phyloP scores from a whole-genome alignment of 805 yeast genomes.

The Yamadazyma sp. region DNA sequence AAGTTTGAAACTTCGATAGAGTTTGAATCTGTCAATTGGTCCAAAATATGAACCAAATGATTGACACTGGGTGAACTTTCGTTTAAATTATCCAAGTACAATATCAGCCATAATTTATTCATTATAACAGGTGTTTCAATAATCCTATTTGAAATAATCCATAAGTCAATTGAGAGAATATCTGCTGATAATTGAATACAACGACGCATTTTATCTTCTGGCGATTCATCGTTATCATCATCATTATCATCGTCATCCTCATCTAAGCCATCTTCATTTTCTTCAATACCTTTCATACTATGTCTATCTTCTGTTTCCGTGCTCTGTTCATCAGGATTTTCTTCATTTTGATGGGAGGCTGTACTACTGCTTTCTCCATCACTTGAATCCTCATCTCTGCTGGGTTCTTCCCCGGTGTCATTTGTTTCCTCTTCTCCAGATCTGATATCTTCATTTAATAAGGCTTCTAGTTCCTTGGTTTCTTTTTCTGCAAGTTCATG shows the following conservation, averaged over 20 bases:
- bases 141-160: constrained; percentile 42
- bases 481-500: constrained; percentile 25
- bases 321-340: neutral
- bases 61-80: constrained; percentile 40
- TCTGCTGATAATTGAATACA: constrained; percentile 40
- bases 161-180: constrained; percentile 37
- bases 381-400: constrained; percentile 4
- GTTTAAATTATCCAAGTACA: constrained; percentile 26
- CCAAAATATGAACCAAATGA: constrained; percentile 61
- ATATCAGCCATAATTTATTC: constrained; percentile 40
- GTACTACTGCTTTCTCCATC: neutral
- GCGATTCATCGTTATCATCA: constrained; percentile 22
- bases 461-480: constrained; percentile 16
- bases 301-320: neutral
- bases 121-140: constrained; percentile 41
- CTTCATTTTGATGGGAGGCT: neutral
- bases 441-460: constrained; percentile 12
- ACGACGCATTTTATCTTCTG: constrained; percentile 32
- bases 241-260: constrained; percentile 9
- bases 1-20: constrained; percentile 64
- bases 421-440: constrained; percentile 7
- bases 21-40: constrained; percentile 70
- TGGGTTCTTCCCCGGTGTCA: constrained; percentile 5
- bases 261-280: constrained; percentile 4
- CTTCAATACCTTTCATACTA: neutral